Evolutionary conservation across 2,329 filamentous ascomycete species (phyloP).

Genomic region (Calonectria crousiana): DNA sequence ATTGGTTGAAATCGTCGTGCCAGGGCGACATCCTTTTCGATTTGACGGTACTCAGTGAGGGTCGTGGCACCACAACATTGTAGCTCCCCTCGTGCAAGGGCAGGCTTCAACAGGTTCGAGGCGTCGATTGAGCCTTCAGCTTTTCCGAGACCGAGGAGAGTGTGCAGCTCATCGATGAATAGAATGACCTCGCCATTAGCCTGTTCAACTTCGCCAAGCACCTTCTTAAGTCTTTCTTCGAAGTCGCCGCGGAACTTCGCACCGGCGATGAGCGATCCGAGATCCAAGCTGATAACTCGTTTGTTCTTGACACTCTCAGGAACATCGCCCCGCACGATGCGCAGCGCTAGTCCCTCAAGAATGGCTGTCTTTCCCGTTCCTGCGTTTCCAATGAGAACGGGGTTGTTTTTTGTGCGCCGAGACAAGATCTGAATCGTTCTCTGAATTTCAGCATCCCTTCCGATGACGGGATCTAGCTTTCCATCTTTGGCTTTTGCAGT

Average conservation of each 20-base stretch:
- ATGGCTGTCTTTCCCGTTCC: constrained; percentile 96
- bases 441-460: constrained; percentile 90
- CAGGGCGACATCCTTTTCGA: constrained; percentile 95
- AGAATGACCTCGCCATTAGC: constrained; percentile 91
- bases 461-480: constrained; percentile 96
- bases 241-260: constrained; percentile 97
- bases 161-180: constrained; percentile 96
- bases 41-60: constrained; percentile 88
- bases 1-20: constrained; percentile 96
- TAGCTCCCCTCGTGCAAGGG: constrained; percentile 90
- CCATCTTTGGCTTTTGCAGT: constrained; percentile 87
- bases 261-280: constrained; percentile 93
- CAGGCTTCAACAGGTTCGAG: constrained; percentile 93
- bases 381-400: constrained; percentile 90
- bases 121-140: constrained; percentile 97
- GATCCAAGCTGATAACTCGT: constrained; percentile 85
- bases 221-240: constrained; percentile 91
- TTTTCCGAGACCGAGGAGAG: constrained; percentile 90
- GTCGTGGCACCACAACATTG: constrained; percentile 98
- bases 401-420: constrained; percentile 94
- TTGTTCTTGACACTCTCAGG: constrained; percentile 98
- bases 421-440: constrained; percentile 95
- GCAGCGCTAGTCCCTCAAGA: constrained; percentile 87
- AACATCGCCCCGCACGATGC: constrained; percentile 92
- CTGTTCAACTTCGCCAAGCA: constrained; percentile 90